phyloP scores from a whole-genome alignment of 169 alveolate genomes.

The Amoebophrya sp. region DNA sequence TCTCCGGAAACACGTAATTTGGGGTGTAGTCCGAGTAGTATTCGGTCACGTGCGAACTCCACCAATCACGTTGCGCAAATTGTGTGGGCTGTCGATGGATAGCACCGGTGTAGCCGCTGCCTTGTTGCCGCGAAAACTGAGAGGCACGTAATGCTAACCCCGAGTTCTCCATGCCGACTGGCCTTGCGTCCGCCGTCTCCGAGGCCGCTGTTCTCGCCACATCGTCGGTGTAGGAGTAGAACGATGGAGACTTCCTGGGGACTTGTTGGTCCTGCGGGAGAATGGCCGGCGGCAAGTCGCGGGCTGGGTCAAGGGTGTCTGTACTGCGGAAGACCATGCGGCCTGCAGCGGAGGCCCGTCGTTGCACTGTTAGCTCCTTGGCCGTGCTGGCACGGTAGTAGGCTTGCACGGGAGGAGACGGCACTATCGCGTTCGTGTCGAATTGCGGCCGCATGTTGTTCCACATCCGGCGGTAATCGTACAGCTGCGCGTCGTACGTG shows the following conservation, averaged over 20 bases:
- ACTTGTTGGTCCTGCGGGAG: background rate
- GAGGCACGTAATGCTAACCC: too few relatives aligned
- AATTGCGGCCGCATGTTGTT: background rate
- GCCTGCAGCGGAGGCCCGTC: background rate
- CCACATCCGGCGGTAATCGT: background rate
- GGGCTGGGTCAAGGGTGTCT: background rate
- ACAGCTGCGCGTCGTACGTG: background rate
- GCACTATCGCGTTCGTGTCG: too few relatives aligned
- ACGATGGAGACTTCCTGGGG: background rate
- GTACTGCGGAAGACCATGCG: background rate
- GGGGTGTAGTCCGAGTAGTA: background rate
- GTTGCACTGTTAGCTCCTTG: background rate
- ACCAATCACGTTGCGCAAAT: background rate
- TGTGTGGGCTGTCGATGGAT: background rate
- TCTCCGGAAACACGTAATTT: background rate
- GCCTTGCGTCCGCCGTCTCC: too few relatives aligned
- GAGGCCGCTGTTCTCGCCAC: too few relatives aligned
- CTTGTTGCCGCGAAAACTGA: background rate
- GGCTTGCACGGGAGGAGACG: too few relatives aligned
- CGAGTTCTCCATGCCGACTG: too few relatives aligned
- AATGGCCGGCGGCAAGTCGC: background rate
- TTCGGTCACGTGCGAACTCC: background rate
- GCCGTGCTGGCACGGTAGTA: background rate
- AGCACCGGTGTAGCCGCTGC: background rate
- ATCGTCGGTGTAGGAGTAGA: background rate